Conservation (phyloP, 352 stramenopile genomes). For the Phytopythium kandeliae region DNA sequence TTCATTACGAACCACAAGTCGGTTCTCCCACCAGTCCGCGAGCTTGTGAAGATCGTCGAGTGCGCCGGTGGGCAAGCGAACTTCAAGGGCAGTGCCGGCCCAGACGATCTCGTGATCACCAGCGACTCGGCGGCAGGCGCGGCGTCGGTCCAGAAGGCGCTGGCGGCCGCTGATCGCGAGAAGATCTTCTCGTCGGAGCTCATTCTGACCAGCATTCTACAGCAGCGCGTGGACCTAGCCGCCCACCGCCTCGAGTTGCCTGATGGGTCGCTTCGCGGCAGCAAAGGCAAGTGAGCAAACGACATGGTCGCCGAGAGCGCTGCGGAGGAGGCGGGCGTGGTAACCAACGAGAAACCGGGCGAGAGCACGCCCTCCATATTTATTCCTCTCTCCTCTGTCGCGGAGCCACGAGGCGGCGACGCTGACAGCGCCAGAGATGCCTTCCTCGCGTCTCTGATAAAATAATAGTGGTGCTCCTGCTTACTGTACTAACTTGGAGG, state of each 20-base stretch:
- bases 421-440: background rate
- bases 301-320: too few species aligned
- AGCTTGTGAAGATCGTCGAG: constrained; percentile 47
- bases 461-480: constrained; percentile 24
- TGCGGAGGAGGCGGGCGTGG: too few species aligned
- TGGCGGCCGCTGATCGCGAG: constrained; percentile 17
- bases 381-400: background rate
- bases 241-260: constrained; percentile 22
- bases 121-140: constrained; percentile 23
- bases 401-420: background rate
- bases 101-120: constrained; percentile 38
- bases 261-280: background rate
- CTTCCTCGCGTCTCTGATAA: background rate
- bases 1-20: constrained; percentile 56
- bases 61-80: constrained; percentile 32
- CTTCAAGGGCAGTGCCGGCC: constrained; percentile 21
- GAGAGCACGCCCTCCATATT: constrained; percentile 2
- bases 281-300: constrained; percentile 2
- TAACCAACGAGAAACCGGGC: too few species aligned
- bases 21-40: constrained; percentile 34
- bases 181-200: constrained; percentile 40
- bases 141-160: constrained; percentile 31
- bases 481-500: constrained; percentile 19
- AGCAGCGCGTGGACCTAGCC: constrained; percentile 30
- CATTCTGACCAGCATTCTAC: constrained; percentile 36